Evolutionary conservation across 2,329 filamentous ascomycete species (phyloP), one percentile per base, ranked within the genome.

Genomic region (Plectosphaerella plurivora): DNA sequence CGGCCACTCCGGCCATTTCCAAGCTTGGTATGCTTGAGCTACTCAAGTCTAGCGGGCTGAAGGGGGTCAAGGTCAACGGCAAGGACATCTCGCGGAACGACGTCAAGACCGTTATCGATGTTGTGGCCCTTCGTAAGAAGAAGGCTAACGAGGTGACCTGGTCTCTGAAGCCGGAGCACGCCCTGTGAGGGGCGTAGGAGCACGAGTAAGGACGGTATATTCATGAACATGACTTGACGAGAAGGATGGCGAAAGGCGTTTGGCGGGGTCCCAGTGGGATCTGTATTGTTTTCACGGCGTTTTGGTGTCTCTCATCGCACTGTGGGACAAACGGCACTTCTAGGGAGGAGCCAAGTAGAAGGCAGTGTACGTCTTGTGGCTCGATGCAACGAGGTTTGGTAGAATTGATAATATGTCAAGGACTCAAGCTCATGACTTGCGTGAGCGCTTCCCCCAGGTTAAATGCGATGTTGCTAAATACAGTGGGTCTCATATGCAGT

Each of bases 1-100:
- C 52, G 45, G 51, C 55, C 47, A 56, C 55, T 9, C 55, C 55
- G 11, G 53, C 53, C 22, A 55, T 57, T 25, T 52, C 55, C 51
- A 55, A 55, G 45, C 51, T 54, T 15, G 55, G 55, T 28, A 46
- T 57, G 18, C 28, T 57, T 11, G 55, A 57, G 48, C 28, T 28
- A 12, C 53, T 57, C 5, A 51, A 50, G 5, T 52, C 55, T 39
- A 54, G 55, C 12, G 55, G 51, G 5, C 53, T 57, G n/a, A 49
- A 52, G 15, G 51, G 53, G 7, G 53, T 54, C 51, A 57, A 53
- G 45, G 20, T 57, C 36, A 53, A 51, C 8, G 53, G 55, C 22
- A 55, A 52, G 47, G 54, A 53, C 15, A 41, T 57, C 25, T 56
- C 55, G 8, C 51, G 55, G 18, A 53, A 47, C 47, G 54, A 57